Percentiles rank a stretch among this genome's conserved stretches.
phyloP scores from a whole-genome alignment of 805 yeast species.

The Saccharomycopsis amapae region DNA sequence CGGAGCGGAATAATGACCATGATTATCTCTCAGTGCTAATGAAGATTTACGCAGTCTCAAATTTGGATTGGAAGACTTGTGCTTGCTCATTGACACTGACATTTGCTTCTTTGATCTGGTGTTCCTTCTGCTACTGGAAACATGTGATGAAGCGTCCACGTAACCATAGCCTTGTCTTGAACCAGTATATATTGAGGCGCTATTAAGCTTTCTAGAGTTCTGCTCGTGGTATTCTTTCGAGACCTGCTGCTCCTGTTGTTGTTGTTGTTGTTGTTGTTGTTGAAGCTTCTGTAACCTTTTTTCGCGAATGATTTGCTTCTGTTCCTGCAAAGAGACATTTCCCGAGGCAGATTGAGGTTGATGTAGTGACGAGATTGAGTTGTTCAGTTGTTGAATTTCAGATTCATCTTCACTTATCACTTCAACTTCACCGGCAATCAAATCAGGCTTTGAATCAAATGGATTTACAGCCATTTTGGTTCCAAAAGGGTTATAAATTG shows the following conservation, averaged over 20 bases:
- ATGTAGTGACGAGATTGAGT: not conserved
- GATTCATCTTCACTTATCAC: constrained; percentile 1
- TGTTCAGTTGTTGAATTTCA: not conserved
- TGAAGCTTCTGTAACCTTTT: constrained; percentile 11
- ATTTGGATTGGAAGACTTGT: too few species aligned
- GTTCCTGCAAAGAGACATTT: not conserved
- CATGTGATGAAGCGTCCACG: too few species aligned
- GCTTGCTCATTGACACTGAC: too few species aligned
- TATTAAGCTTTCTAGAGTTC: constrained; percentile 2
- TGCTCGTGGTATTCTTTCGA: constrained; percentile 1
- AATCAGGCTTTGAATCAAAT: not conserved
- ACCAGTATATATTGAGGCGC: not conserved
- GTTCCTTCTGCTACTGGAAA: not conserved
- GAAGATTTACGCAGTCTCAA: too few species aligned
- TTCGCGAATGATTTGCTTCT: constrained; percentile 9
- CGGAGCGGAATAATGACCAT: too few species aligned
- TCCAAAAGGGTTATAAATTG: not conserved
- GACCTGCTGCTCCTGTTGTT: too few species aligned
- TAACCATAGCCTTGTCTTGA: too few species aligned
- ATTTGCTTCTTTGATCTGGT: not conserved
- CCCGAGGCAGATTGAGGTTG: not conserved
- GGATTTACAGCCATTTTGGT: not conserved
- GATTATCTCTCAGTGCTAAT: too few species aligned
- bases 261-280: constrained; percentile 11
- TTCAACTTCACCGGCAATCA: not conserved